Evolutionary conservation across 345 rosid species (phyloP).

Genomic region (Populus davidiana): DNA sequence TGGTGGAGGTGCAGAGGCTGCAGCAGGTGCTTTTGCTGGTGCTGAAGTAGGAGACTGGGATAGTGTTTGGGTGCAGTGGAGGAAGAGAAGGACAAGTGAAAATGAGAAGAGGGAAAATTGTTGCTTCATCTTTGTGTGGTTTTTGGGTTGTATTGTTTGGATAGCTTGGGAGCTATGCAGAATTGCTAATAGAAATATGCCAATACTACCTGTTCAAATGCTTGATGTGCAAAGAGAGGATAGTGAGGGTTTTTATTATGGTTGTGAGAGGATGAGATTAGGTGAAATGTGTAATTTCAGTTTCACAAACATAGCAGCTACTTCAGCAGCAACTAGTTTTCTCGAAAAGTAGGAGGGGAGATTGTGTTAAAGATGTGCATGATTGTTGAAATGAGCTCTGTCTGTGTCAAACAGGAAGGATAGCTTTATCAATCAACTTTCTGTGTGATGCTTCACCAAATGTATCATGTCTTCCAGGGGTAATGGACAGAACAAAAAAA

Average conservation of each 20-base stretch:
- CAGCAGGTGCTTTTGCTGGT: background rate
- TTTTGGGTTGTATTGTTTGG: background rate
- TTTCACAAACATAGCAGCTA: background rate
- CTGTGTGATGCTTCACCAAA: background rate
- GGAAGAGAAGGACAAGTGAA: conserved; percentile 4
- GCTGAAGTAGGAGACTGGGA: conserved; percentile 11
- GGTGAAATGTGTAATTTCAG: background rate
- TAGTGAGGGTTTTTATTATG: background rate
- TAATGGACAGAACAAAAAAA: background rate
- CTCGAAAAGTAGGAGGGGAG: background rate
- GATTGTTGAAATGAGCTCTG: background rate
- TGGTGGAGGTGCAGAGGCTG: background rate
- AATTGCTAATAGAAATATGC: background rate
- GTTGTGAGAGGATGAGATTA: background rate
- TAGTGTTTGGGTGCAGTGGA: background rate
- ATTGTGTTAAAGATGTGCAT: background rate
- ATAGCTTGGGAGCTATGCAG: background rate
- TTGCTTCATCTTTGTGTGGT: background rate
- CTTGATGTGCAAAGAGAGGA: conserved; percentile 1
- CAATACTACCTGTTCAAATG: background rate
- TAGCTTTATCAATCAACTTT: background rate
- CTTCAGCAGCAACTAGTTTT: background rate
- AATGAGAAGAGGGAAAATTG: background rate
- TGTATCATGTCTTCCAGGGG: background rate
- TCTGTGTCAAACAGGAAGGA: background rate